Conservation (phyloP, 192 early-diverging fungal species). For the Coemansia sp. region DNA sequence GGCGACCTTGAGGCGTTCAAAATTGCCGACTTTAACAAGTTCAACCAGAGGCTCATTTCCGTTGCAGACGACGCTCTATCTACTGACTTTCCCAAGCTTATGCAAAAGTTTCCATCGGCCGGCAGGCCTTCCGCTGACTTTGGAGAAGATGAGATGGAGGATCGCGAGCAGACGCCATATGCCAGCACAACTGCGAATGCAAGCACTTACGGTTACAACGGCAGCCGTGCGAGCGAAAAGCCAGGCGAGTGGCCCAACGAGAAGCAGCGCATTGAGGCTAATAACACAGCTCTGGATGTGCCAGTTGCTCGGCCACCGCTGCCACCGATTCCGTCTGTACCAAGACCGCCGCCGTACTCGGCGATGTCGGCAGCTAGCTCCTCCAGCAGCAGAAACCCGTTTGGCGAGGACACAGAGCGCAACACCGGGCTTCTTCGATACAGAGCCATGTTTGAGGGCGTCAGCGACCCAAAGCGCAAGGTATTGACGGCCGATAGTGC, state of each 20-base stretch:
- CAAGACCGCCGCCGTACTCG: constrained; percentile 48
- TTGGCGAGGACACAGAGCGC: constrained; percentile 59
- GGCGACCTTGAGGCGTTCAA: constrained; percentile 72
- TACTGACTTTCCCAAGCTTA: constrained; percentile 72
- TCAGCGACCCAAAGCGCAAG: constrained; percentile 41
- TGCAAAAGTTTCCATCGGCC: constrained; percentile 71
- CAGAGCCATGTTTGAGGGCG: constrained; percentile 29
- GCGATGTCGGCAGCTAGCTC: constrained; percentile 35
- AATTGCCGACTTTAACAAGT: constrained; percentile 76
- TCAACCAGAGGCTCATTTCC: constrained; percentile 68
- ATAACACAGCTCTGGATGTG: constrained; percentile 8
- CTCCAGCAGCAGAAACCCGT: constrained; percentile 63
- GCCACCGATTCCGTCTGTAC: neutral
- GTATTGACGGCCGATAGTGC: constrained; percentile 26
- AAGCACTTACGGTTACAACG: neutral
- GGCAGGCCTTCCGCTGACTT: constrained; percentile 36
- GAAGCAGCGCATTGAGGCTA: neutral
- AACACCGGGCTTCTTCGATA: constrained; percentile 60
- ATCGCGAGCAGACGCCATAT: neutral
- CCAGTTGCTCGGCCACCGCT: neutral
- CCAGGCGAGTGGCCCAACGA: neutral
- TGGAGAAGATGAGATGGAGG: constrained; percentile 9
- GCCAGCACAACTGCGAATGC: neutral
- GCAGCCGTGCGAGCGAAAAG: constrained; percentile 21
- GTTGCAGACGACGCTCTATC: constrained; percentile 75